Evolutionary conservation across 768 basidiomycete genomes (phyloP).

Genomic region (Clitopilus hobsonii): DNA sequence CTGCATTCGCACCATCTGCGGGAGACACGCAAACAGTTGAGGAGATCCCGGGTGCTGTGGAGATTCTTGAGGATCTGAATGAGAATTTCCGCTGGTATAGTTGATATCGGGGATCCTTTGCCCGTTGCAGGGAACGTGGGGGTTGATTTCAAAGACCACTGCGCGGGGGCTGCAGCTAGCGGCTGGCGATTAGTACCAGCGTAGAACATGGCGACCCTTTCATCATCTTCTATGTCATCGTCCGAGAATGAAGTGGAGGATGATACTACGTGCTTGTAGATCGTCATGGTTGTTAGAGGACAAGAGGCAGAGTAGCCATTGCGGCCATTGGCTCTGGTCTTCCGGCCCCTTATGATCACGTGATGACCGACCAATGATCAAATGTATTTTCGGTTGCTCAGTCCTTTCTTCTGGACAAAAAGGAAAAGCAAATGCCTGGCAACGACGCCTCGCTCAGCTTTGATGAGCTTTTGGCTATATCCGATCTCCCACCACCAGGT

Average conservation of each 20-base stretch:
- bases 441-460: slow-evolving; percentile 19
- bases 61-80: slow-evolving; percentile 89
- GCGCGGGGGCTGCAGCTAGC: slow-evolving; percentile 56
- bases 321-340: not conserved
- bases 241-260: slow-evolving; percentile 79
- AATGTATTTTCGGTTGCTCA: not conserved
- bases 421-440: not conserved
- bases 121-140: slow-evolving; percentile 17
- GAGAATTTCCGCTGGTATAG: slow-evolving; percentile 86
- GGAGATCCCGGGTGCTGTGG: slow-evolving; percentile 67
- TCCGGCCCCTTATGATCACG: not conserved
- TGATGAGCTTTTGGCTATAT: slow-evolving; percentile 31
- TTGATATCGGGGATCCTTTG: slow-evolving; percentile 52
- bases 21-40: slow-evolving; percentile 73
- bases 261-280: slow-evolving; percentile 56
- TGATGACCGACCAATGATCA: not conserved
- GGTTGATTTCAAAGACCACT: slow-evolving; percentile 47
- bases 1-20: slow-evolving; percentile 95
- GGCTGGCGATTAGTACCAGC: slow-evolving; percentile 39
- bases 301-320: slow-evolving; percentile 10
- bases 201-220: slow-evolving; percentile 46
- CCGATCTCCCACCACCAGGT: slow-evolving; percentile 55
- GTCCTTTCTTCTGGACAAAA: not conserved
- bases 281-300: slow-evolving; percentile 31
- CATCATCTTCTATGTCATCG: slow-evolving; percentile 54